Evolutionary conservation across 2,329 filamentous ascomycete genomes (phyloP).

Genomic region (Aspergillus terreus): DNA sequence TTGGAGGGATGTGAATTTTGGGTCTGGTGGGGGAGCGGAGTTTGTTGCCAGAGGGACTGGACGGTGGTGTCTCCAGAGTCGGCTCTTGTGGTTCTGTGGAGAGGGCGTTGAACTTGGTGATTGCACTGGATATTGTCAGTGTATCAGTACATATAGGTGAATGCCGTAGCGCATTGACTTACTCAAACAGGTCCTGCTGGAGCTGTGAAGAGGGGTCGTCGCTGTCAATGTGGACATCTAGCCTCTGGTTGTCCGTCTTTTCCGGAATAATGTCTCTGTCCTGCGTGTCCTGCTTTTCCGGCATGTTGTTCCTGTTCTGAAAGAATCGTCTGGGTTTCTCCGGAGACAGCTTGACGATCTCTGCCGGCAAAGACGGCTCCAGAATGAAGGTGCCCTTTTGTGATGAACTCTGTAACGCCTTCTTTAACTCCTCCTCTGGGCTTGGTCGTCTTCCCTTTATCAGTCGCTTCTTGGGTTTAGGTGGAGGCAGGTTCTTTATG

Average conservation of each 20-base stretch:
- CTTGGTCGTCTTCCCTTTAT: slow-evolving; percentile 32
- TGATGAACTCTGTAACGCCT: slow-evolving; percentile 8
- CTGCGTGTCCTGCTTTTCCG: slow-evolving; percentile 16
- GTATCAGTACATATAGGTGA: neutral
- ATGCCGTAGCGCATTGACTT: slow-evolving; percentile 1
- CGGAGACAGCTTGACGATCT: slow-evolving; percentile 14
- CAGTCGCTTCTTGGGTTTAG: slow-evolving; percentile 28
- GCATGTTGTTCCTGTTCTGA: slow-evolving; percentile 15
- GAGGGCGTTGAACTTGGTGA: slow-evolving; percentile 5
- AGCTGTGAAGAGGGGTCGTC: slow-evolving; percentile 18
- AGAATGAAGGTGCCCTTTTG: slow-evolving; percentile 13
- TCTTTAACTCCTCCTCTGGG: slow-evolving; percentile 13
- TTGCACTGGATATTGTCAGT: slow-evolving; percentile 12
- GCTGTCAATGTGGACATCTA: slow-evolving; percentile 14
- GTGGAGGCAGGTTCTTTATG: slow-evolving; percentile 15
- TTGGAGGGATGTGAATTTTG: slow-evolving; percentile 43
- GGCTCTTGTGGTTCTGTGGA: slow-evolving; percentile 7
- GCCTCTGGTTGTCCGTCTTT: slow-evolving; percentile 17
- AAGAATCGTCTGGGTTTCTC: neutral
- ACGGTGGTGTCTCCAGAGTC: slow-evolving; percentile 37
- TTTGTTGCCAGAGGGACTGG: slow-evolving; percentile 40
- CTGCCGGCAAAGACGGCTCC: slow-evolving; percentile 19
- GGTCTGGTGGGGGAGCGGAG: slow-evolving; percentile 49
- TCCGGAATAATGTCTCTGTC: slow-evolving; percentile 18
- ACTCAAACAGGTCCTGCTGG: slow-evolving; percentile 17